phyloP scores from a whole-genome alignment of 208 protist genomes.

The Acanthamoeba healyi region DNA sequence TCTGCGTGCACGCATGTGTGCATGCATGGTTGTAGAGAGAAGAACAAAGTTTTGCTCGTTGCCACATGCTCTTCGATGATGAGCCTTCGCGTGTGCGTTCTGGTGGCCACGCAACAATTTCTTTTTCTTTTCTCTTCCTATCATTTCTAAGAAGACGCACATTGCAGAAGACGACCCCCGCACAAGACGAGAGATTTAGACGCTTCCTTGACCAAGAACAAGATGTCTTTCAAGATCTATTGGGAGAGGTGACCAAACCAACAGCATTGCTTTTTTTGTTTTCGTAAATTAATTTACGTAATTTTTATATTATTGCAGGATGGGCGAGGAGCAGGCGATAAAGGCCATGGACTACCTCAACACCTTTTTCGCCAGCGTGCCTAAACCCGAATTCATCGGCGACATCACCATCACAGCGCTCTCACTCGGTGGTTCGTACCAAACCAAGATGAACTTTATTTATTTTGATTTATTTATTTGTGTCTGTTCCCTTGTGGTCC shows the following conservation, averaged over 20 bases:
- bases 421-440: neutral
- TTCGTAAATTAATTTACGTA: too few relatives aligned
- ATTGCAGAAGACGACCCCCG: too few relatives aligned
- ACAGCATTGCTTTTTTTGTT: too few relatives aligned
- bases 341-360: conserved; percentile 5
- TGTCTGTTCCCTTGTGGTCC: neutral
- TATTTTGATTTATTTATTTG: neutral
- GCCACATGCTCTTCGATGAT: neutral
- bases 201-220: neutral
- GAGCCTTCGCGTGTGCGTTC: neutral
- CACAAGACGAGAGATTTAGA: neutral
- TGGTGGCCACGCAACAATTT: too few relatives aligned
- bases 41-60: neutral
- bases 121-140: neutral
- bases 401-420: conserved; percentile 19
- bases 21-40: neutral
- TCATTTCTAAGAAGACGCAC: neutral
- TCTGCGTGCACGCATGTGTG: neutral
- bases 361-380: neutral
- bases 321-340: neutral
- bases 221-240: conserved; percentile 45
- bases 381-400: conserved; percentile 2
- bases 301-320: neutral
- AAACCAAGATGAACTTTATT: too few relatives aligned
- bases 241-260: conserved; percentile 20